Evolutionary conservation across 306 rosid genomes (phyloP), one percentile per base, ranked within the genome.

Genomic region (Prinsepia uniflora): DNA sequence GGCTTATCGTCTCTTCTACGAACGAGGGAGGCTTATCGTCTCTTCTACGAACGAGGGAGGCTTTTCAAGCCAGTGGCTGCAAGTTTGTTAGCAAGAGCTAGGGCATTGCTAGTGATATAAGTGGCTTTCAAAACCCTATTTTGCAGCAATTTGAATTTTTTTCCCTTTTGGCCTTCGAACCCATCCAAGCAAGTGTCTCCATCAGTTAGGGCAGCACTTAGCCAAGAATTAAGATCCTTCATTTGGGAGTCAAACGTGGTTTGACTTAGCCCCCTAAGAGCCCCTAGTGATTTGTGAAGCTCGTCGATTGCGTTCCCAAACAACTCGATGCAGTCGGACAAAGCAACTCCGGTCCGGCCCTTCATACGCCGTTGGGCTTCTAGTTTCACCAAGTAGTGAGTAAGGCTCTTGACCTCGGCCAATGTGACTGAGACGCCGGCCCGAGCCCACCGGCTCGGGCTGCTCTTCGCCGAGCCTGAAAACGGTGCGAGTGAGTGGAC

Each of bases 391-490:
- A 91, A 47, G 72, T 80, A 65, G 8, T 53, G 24, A 47, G 52
- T 48, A 47, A 79, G 80, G 13, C 49, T 62, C 79, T 85, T 79
- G 36, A 69, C 79, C 75, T 89, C 96, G 0, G 59, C 24, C 14
- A 89, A 65, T 7, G 92, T 78, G 58, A 89, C 96, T 1, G 96
- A 83, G 63, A 89, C 87, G 24, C 89, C 89, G 10, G 86, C 89
- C 46, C 89, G 22, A 11, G 96, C 96, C 92, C 96, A 89, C 68
- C 40, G 76, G 65, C 83, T 56, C 0, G 88, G 90, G 77, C 92
- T 87, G 34, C 75, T 73, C 81, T 81, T 83, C 5, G 85, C 88
- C 5, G 36, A 41, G 68, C 11, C 43, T 1, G 96, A 85, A 76
- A 85, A 89, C 10, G 87, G 66, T 5, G 86, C 63, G 14, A 89